Evolutionary conservation across 2,329 filamentous ascomycete species (phyloP).

Genomic region (Amylocarpus encephaloides): DNA sequence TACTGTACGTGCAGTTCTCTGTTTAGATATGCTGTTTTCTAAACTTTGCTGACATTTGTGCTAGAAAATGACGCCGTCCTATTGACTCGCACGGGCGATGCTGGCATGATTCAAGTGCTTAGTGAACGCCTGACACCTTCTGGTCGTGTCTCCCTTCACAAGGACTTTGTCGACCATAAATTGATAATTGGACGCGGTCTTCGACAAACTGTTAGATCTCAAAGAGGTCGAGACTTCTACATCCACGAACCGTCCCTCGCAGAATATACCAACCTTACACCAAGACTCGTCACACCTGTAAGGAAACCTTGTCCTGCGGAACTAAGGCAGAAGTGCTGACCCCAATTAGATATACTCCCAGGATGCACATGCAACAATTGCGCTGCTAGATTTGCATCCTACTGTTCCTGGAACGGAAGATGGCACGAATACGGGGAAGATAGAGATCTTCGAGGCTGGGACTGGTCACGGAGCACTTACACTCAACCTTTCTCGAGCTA

Average conservation of each 20-base stretch:
- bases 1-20: slow-evolving; percentile 10
- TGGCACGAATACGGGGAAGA: slow-evolving; percentile 35
- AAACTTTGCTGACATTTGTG: not conserved
- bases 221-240: slow-evolving; percentile 21
- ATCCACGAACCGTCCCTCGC: slow-evolving; percentile 62
- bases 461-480: slow-evolving; percentile 80
- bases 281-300: slow-evolving; percentile 70
- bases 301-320: slow-evolving; percentile 22
- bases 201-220: slow-evolving; percentile 16
- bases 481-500: slow-evolving; percentile 65
- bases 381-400: slow-evolving; percentile 68
- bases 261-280: slow-evolving; percentile 63
- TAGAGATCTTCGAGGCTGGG: slow-evolving; percentile 78
- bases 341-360: slow-evolving; percentile 59
- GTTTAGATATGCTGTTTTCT: not conserved
- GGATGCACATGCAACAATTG: slow-evolving; percentile 70
- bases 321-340: slow-evolving; percentile 15
- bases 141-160: slow-evolving; percentile 30
- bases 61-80: slow-evolving; percentile 31
- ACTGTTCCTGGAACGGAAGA: slow-evolving; percentile 61
- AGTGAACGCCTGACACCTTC: slow-evolving; percentile 36
- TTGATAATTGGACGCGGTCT: slow-evolving; percentile 28
- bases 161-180: slow-evolving; percentile 34
- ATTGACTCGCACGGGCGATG: slow-evolving; percentile 16
- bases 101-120: slow-evolving; percentile 27